Evolutionary conservation across 257 asterid species (phyloP), one percentile per base, ranked within the genome.

Genomic region (Prunella vulgaris): DNA sequence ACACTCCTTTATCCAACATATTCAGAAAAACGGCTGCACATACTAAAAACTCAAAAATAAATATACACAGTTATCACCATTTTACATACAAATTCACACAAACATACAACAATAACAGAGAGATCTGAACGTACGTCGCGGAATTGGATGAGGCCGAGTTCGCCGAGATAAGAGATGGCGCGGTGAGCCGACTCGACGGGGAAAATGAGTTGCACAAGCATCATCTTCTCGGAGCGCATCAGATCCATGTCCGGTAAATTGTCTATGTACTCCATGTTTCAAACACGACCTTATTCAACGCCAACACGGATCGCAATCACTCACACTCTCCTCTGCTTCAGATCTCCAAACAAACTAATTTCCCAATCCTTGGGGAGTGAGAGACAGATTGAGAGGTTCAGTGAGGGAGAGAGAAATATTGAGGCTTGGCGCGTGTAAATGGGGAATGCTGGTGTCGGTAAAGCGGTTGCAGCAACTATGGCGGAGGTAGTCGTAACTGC

Each of bases 191-290:
- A 87, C 76, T 94, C 98, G 66, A 89, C 90, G 28, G 99, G 99
- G 51, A 94, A 85, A 54, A 94, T 94, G 71, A 94, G 96, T 69
- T 91, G 99, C 77, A 86, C 96, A 25, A 80, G 82, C 66, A 84
- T 84, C 99, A 94, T 91, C 90, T 86, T 84, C 90, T 94, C 98
- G 75, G 98, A 92, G 79, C 98, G 96, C 96, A 92, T 92, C 94
- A 92, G 96, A 89, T 92, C 98, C 98, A 92, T 87, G 70, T 77
- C 64, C 17, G 98, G 90, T 79, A 89, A 82, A 66, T 81, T 87
- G 79, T 81, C 82, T 54, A 89, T 76, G 84, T 66, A 87, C 84
- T 87, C 89, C 98, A 92, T 92, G 76, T 78, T 78, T 84, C 84
- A 78, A 77, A 81, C 79, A 75, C 84, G 81, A 69, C 71, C 71